phyloP scores from a whole-genome alignment of 225 moss, liverwort and hornwort species.

The Lunularia cruciata region DNA sequence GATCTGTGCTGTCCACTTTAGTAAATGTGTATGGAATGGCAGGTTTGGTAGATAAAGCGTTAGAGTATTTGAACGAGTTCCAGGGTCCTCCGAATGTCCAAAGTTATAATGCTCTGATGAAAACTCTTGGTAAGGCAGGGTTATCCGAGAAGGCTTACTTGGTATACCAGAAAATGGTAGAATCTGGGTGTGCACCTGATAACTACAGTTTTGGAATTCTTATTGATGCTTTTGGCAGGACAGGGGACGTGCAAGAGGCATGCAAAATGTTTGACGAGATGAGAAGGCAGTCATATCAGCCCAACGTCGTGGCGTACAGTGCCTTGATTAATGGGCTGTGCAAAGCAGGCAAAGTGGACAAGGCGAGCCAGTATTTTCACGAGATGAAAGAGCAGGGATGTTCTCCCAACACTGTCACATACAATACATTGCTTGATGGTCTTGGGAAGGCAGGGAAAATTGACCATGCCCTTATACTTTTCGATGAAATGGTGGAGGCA shows the following conservation, averaged over 20 bases:
- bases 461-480: conserved; percentile 41
- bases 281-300: conserved; percentile 45
- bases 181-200: conserved; percentile 48
- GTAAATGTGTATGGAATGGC: conserved; percentile 21
- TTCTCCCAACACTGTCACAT: conserved; percentile 59
- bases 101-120: conserved; percentile 64
- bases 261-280: conserved; percentile 54
- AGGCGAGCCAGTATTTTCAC: conserved; percentile 46
- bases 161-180: conserved; percentile 51
- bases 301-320: conserved; percentile 63
- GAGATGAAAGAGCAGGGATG: conserved; percentile 72
- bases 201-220: conserved; percentile 59
- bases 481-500: conserved; percentile 60
- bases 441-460: conserved; percentile 56
- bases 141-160: conserved; percentile 53
- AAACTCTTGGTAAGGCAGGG: conserved; percentile 55
- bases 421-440: conserved; percentile 58
- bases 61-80: conserved; percentile 49
- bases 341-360: conserved; percentile 60
- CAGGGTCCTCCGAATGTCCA: conserved; percentile 55
- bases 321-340: conserved; percentile 58
- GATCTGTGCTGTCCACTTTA: conserved; percentile 1
- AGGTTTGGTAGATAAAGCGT: conserved; percentile 50
- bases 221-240: conserved; percentile 59
- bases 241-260: conserved; percentile 53